phyloP scores from a whole-genome alignment of 176 grass and related monocot genomes.

The Pontederia crassipes region DNA sequence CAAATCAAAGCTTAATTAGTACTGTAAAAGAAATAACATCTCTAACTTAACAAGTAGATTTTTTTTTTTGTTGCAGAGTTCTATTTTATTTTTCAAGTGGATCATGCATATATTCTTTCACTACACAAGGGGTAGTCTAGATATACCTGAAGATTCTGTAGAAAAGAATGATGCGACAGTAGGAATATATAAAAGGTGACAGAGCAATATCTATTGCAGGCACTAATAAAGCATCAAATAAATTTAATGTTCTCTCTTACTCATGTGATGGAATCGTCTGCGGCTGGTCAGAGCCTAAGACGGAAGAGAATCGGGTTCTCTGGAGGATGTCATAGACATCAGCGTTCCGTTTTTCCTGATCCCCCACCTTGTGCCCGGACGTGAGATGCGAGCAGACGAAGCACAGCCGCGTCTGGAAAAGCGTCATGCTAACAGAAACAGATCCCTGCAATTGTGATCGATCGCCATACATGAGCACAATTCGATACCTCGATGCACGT shows the following conservation, averaged over 20 bases:
- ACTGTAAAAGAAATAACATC: not conserved
- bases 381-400: constrained; percentile 68
- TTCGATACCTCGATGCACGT: not conserved
- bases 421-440: constrained; percentile 51
- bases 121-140: not conserved
- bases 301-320: constrained; percentile 39
- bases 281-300: constrained; percentile 21
- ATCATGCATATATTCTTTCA: too few species aligned
- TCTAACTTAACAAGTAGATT: too few species aligned
- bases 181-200: too few species aligned
- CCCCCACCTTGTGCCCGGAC: constrained; percentile 45
- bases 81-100: too few species aligned
- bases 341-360: constrained; percentile 45
- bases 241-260: constrained; percentile 27
- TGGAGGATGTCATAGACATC: constrained; percentile 47
- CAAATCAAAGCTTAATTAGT: not conserved
- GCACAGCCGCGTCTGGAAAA: constrained; percentile 56
- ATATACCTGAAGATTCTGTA: not conserved
- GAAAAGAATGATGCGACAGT: not conserved
- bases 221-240: not conserved
- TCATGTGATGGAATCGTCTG: constrained; percentile 52
- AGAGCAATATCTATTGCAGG: not conserved
- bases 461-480: not conserved
- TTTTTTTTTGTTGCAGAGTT: too few species aligned
- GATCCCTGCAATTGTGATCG: constrained; percentile 33